These are phyloP conservation scores for Aspergillus costaricaensis DNA, from an alignment of 2,329 filamentous ascomycete genomes.

Conservation along the genomic window DNA sequence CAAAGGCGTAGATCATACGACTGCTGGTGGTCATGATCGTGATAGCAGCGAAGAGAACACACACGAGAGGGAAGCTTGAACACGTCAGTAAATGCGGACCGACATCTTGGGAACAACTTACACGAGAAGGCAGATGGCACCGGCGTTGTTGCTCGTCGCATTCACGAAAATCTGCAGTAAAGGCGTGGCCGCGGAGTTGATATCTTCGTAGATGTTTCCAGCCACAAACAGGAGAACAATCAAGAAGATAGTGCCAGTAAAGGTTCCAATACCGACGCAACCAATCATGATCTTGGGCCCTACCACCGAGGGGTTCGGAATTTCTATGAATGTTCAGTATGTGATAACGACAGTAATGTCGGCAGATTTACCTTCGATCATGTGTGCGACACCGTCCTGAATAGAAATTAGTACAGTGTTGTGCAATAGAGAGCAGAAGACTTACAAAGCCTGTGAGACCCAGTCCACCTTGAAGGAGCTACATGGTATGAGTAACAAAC, in stretches of 20 bases:
- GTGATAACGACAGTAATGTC: neutral
- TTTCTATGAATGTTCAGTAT: conserved; percentile 33
- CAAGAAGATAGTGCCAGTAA: conserved; percentile 65
- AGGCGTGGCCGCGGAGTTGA: conserved; percentile 58
- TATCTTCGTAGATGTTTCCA: conserved; percentile 58
- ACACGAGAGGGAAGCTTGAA: conserved; percentile 33
- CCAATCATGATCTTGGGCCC: conserved; percentile 68
- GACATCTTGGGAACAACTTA: conserved; percentile 23
- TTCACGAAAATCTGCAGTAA: conserved; percentile 64
- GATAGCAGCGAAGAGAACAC: conserved; percentile 35
- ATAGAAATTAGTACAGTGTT: neutral
- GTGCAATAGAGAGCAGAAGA: conserved; percentile 5
- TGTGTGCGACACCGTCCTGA: conserved; percentile 50
- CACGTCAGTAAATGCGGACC: conserved; percentile 9
- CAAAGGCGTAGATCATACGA: conserved; percentile 39
- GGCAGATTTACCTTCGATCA: conserved; percentile 49
- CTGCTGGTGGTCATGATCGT: conserved; percentile 40
- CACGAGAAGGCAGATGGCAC: conserved; percentile 66
- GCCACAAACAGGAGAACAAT: conserved; percentile 66
- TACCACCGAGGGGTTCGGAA: conserved; percentile 51
- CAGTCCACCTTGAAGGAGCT: conserved; percentile 53
- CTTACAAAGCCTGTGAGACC: conserved; percentile 57
- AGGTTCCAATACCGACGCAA: conserved; percentile 63
- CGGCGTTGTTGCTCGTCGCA: conserved; percentile 62
- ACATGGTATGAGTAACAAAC: conserved; percentile 22